Evolutionary conservation across 176 grass and related monocot genomes (phyloP), one percentile per base, ranked within the genome.

Genomic region (Typha latifolia): DNA sequence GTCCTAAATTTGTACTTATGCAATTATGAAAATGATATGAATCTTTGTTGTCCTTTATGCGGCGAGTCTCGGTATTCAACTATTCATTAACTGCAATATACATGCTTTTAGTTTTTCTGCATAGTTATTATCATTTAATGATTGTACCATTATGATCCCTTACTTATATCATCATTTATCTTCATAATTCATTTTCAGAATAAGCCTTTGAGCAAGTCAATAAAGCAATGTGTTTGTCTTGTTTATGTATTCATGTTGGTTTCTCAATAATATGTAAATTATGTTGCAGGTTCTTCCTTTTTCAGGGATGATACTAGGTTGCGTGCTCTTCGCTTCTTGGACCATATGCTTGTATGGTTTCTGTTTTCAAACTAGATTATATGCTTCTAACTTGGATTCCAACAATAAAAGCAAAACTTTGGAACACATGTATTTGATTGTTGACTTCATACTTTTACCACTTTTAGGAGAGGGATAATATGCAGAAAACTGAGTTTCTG

Each of bases 401-500:
- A 59, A 3, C 20, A 59, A 59, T 59, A 11, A 19, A 59, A 19
- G 20, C 11, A 9, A 43, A 14, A 59, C 10, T 11, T 67, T 8
- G 43, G 16, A 48, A 67, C 9, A 16, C 13, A 14, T 70, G 51
- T 23, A 52, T 12, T 70, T 50, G 29, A 70, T 26, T 56, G 23
- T 29, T 55, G 31, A 55, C n/a, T 3, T 70, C 19, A 24, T 70
- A 47, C 15, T 70, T n/a, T 63, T 68, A 12, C 56, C 32, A 75
- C 14, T 18, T 75, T 89, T 79, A 99, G 95, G 95, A 99, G 82
- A 90, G 89, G 79, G 95, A 99, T 76, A 99, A 99, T 57, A 99
- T 99, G 95, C 95, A 99, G 82, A 99, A 99, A 79, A 85, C 95
- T 51, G 89, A 99, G 47, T 99, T 99, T 87, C 70, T 99, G 77